Base-by-base conservation (phyloP, 495 filamentous ascomycete species). In the Acidiella bohemica region DNA sequence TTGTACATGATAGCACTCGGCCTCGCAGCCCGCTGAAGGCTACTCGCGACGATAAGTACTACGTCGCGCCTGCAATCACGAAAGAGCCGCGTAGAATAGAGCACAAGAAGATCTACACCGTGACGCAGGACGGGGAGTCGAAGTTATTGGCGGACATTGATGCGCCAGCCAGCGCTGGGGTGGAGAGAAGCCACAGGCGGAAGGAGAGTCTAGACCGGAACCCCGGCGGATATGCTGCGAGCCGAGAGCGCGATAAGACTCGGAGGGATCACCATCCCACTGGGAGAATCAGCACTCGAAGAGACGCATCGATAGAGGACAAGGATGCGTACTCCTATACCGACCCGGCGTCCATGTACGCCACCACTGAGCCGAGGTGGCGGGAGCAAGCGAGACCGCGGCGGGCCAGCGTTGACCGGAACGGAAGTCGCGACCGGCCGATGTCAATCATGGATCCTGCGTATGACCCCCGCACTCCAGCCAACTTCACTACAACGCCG, bases 321-420 rank as follows among this genome's bases (percentile, higher is more conserved):
- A 53, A 59, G 20, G 53, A 55, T n/a, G 49, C 45, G 11, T 64
- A 51, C 39, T 59, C 56, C 8, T 63, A 61, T 42, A 63, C 59
- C 9, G 59, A 61, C 33, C 25, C 60, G 3, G 57, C 59, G 9
- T 39, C 42, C 42, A 63, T 63, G 60, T 63, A 56, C 46, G 23
- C 46, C 10, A 59, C 59, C 17, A 63, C 60, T 1, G 60, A 63
- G 30, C 60, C 60, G 5, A 39, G 49, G 9, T 61, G 60, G 59
- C 53, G 60, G 4, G 39, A 43, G 12, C 27, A 20, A 11, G n/a
- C 32, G 11, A 47, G 53, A 23, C 49, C 46, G 20, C 41, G 53
- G 13, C 34, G 56, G 23, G 56, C 53, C 12, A 61, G 58, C 31
- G 16, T 57, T 3, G 59, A 63, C 19, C 36, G 42, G 7, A 36